phyloP scores from a whole-genome alignment of 208 protist genomes.

The Leishmania turanica region DNA sequence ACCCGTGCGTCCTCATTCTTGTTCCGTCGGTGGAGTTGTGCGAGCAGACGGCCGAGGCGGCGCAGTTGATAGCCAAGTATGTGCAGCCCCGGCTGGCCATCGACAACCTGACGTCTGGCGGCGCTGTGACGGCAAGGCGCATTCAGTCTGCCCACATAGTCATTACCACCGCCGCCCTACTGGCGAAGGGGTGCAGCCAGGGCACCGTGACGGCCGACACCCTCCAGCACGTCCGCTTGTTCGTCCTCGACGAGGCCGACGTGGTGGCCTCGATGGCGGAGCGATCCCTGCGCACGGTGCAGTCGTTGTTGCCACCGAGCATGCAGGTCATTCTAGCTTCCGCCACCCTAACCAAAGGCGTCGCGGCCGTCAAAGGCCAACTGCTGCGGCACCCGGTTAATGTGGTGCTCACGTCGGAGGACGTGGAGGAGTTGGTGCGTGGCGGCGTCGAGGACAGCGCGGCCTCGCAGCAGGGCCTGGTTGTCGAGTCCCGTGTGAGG shows the following conservation, averaged over 20 bases:
- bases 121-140: slow-evolving; percentile 55
- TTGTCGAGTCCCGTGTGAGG: slow-evolving; percentile 75
- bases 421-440: slow-evolving; percentile 53
- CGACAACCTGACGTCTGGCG: slow-evolving; percentile 79
- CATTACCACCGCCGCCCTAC: slow-evolving; percentile 79
- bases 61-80: slow-evolving; percentile 70
- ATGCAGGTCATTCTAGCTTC: slow-evolving; percentile 96
- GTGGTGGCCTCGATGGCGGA: slow-evolving; percentile 95
- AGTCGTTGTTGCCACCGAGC: slow-evolving; percentile 77
- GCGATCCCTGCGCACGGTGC: slow-evolving; percentile 86
- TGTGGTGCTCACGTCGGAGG: slow-evolving; percentile 84
- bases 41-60: slow-evolving; percentile 92
- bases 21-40: slow-evolving; percentile 97
- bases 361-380: slow-evolving; percentile 92
- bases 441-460: slow-evolving; percentile 46
- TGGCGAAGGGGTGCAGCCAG: slow-evolving; percentile 67
- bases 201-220: slow-evolving; percentile 60
- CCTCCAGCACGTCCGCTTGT: slow-evolving; percentile 65
- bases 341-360: slow-evolving; percentile 93
- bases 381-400: slow-evolving; percentile 94
- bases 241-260: slow-evolving; percentile 97
- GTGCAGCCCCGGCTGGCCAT: slow-evolving; percentile 79
- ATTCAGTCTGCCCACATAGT: slow-evolving; percentile 83
- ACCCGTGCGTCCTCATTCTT: slow-evolving; percentile 93
- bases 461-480: slow-evolving; percentile 34